Evolutionary conservation across 2,329 filamentous ascomycete genomes (phyloP), one percentile per base, ranked within the genome.

Genomic region (Diaporthe sp.): DNA sequence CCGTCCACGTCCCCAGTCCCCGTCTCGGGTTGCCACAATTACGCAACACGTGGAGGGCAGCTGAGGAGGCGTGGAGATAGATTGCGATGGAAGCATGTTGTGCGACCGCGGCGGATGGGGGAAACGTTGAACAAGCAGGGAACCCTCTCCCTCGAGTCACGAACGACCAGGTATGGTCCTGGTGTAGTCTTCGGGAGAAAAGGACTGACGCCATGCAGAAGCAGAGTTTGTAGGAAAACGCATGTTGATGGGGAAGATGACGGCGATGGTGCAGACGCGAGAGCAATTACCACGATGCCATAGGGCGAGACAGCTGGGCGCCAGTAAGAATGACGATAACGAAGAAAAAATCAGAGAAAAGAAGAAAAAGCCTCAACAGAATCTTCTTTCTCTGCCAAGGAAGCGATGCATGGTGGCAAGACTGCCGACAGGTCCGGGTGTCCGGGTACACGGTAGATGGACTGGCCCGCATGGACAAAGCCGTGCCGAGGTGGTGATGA

Each of bases 351-450:
- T n/a, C 2, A 25, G 46, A 28, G 44, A 39, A 42, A 39, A 46
- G 22, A n/a, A 10, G n/a, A 44, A 53, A 62, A 62, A 42, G 57
- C 58, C 59, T 65, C 34, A 65, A 44, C 58, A 73, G n/a, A 65
- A n/a, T 55, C 58, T 73, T 55, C 19, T 46, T 28, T 13, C 17
- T n/a, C 34, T 73, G 58, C 53, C 34, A 65, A 68, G 65, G 46
- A 25, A 42, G 65, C 13, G 31, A 28, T 28, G 65, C 65, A 53
- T 68, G 65, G 65, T 68, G 65, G 65, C 65, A 53, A 68, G 65
- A 68, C 46, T 68, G 65, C 65, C 65, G 65, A 68, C 65, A 68
- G 46, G 65, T 68, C 65, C 65, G 65, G 46, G 22, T 53, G 42
- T 17, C 31, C 31, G 62, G 62, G 34, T 17, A 17, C 59, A 44